Evolutionary conservation across 2,329 filamentous ascomycete genomes (phyloP).

Genomic region (Neonectria ditissima): DNA sequence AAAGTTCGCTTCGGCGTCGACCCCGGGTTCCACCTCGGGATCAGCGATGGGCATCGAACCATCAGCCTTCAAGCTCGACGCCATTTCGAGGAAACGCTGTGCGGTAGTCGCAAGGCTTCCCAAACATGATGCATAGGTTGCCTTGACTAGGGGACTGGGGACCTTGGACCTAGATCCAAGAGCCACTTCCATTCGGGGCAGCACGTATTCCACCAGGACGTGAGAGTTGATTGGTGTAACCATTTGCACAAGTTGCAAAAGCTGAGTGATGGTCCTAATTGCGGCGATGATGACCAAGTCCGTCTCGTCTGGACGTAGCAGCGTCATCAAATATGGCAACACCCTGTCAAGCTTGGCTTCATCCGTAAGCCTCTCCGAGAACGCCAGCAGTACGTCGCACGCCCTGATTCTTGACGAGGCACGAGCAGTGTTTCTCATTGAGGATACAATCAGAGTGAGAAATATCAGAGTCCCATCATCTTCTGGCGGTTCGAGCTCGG

Average conservation of each 20-base stretch:
- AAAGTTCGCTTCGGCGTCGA: slow-evolving; percentile 75
- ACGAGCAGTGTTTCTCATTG: slow-evolving; percentile 87
- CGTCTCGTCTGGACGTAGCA: slow-evolving; percentile 80
- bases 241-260: slow-evolving; percentile 87
- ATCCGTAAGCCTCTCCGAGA: slow-evolving; percentile 90
- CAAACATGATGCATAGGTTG: slow-evolving; percentile 92
- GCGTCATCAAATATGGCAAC: slow-evolving; percentile 85
- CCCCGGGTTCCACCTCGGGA: slow-evolving; percentile 81
- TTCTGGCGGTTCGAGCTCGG: slow-evolving; percentile 69
- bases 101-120: slow-evolving; percentile 90
- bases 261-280: slow-evolving; percentile 86
- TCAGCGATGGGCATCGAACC: slow-evolving; percentile 82
- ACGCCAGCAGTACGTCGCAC: slow-evolving; percentile 91
- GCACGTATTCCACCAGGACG: slow-evolving; percentile 75
- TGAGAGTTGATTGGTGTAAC: slow-evolving; percentile 83
- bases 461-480: slow-evolving; percentile 96
- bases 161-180: slow-evolving; percentile 57
- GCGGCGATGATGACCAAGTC: slow-evolving; percentile 89
- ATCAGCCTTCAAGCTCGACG: slow-evolving; percentile 86
- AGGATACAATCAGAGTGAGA: slow-evolving; percentile 87
- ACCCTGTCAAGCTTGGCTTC: slow-evolving; percentile 96
- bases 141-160: slow-evolving; percentile 79
- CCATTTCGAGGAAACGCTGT: slow-evolving; percentile 87
- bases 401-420: slow-evolving; percentile 88
- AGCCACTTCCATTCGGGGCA: slow-evolving; percentile 71